Evolutionary conservation across 2,329 filamentous ascomycete genomes (phyloP), one percentile per base, ranked within the genome.

Genomic region (Bipolaris gigantea): DNA sequence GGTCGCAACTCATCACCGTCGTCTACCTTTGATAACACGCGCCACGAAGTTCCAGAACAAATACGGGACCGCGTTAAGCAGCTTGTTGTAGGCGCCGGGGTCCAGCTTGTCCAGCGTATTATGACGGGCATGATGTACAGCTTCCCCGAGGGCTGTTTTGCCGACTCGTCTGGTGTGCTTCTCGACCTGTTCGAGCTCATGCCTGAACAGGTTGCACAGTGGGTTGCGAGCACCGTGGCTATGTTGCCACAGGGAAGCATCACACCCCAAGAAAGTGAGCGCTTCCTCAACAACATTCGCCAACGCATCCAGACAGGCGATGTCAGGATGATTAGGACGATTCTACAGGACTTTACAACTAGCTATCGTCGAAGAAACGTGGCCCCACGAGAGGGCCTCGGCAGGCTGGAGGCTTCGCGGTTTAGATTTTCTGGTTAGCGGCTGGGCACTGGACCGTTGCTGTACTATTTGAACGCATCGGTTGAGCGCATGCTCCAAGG

Each of bases 71-170:
- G 87, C 7, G 88, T 97, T 54, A 89, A 88, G 73, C 82, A 84
- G 56, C 82, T 97, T 48, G 78, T 96, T 21, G 61, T 81, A 2
- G 77, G 81, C 1, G 86, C 92, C 60, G 92, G 94, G 34, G 87
- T 91, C 67, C 79, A 85, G 51, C 80, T 99, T 25, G 87, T 94
- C 7, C 93, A 96, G 75, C 89, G 92, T 60, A 87, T 96, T 53
- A 82, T 99, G 78, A 94, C 92, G 1, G 94, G 94, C 56, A 96
- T 99, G 92, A 97, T 99, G 93, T 97, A 97, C 73, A 95, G 89
- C 0, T 99, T 99, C 77, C 95, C 94, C 0, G 85, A 90, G 39
- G 94, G 97, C 73, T 97, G 92, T 76, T 96, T 97, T 70, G 88
- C 92, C 0, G 94, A 99, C 71, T 92, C 92, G 15, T 96, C 91